Percentiles rank a stretch among this genome's conserved stretches.
These are phyloP conservation scores for Globisporangium rhizosaccharum DNA, from an alignment of 352 stramenopile genomes.

Conservation along the genomic window DNA sequence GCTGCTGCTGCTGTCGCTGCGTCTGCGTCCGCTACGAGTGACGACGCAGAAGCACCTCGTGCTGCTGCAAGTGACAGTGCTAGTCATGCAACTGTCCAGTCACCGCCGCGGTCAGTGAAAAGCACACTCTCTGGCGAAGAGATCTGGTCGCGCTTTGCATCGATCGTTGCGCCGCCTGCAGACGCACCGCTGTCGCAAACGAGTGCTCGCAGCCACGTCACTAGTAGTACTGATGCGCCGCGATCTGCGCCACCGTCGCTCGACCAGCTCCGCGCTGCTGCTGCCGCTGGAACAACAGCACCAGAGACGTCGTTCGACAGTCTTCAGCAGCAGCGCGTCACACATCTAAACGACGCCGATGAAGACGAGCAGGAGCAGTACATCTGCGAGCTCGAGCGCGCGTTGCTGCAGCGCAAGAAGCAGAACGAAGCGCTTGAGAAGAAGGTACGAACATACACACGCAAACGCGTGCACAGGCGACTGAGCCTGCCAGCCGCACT, in stretches of 20 bases:
- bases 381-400: constrained; percentile 69
- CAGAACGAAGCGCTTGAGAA: constrained; percentile 55
- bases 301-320: neutral
- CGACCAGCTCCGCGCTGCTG: constrained; percentile 15
- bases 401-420: constrained; percentile 70
- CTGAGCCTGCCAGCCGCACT: neutral
- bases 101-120: constrained; percentile 13
- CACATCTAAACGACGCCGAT: constrained; percentile 10
- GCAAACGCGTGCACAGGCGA: neutral
- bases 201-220: neutral
- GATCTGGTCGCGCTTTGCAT: constrained; percentile 33
- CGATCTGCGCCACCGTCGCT: constrained; percentile 8
- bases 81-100: constrained; percentile 1
- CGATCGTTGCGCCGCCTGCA: constrained; percentile 41
- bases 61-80: neutral
- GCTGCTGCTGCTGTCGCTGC: constrained; percentile 1
- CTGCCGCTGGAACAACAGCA: neutral
- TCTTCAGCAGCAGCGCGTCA: neutral
- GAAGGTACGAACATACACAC: constrained; percentile 18
- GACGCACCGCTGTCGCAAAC: constrained; percentile 5
- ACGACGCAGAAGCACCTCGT: neutral
- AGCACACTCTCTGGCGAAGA: constrained; percentile 20
- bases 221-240: neutral
- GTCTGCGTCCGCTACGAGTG: neutral
- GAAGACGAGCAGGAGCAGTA: constrained; percentile 76